Conservation (phyloP, 169 alveolate genomes). For the Besnoitia besnoiti region DNA sequence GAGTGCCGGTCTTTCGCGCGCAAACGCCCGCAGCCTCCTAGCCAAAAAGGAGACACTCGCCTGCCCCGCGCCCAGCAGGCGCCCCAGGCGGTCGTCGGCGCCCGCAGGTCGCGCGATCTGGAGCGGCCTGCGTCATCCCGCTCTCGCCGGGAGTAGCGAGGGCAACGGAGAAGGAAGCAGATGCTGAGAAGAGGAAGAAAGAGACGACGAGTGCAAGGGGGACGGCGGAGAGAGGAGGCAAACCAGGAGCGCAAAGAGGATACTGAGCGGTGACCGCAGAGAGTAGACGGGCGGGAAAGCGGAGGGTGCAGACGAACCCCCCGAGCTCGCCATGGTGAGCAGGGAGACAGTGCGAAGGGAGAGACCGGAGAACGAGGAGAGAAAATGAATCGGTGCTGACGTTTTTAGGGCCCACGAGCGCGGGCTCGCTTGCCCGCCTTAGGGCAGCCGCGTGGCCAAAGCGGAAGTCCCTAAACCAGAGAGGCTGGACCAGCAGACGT, state of each 20-base stretch:
- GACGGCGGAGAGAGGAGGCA: background rate
- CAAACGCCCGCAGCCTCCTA: background rate
- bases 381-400: too few relatives aligned
- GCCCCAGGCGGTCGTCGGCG: background rate
- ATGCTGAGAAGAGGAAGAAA: background rate
- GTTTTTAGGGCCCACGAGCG: too few relatives aligned
- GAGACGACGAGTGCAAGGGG: background rate
- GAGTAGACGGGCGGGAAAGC: too few relatives aligned
- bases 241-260: background rate
- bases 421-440: too few relatives aligned
- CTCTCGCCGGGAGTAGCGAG: background rate
- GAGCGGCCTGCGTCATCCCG: constrained; percentile 26
- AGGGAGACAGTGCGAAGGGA: background rate
- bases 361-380: too few relatives aligned
- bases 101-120: constrained; percentile 7
- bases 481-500: too few relatives aligned
- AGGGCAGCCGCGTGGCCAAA: too few relatives aligned
- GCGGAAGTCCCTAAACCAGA: too few relatives aligned
- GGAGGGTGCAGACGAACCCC: too few relatives aligned
- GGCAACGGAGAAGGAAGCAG: background rate
- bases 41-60: background rate
- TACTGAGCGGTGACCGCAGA: too few relatives aligned
- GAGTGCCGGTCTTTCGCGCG: background rate
- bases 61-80: background rate
- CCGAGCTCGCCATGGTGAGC: too few relatives aligned